phyloP scores from a whole-genome alignment of 2,329 filamentous ascomycete genomes.

The Purpureocillium takamizusanense region DNA sequence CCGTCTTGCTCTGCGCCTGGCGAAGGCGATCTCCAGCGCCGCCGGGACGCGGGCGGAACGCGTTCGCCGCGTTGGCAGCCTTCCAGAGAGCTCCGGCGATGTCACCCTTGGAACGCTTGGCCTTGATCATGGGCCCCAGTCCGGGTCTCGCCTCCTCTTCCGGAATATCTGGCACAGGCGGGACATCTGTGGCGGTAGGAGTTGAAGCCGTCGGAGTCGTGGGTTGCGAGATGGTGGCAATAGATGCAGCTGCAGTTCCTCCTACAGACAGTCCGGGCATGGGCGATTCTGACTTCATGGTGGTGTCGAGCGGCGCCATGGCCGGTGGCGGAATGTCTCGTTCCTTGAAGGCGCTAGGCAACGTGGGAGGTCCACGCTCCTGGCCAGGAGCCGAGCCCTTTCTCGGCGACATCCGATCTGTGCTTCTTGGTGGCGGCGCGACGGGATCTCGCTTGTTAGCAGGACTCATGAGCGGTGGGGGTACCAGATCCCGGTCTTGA shows the following conservation, averaged over 20 bases:
- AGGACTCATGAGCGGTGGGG: slow-evolving; percentile 48
- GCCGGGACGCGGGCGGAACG: slow-evolving; percentile 80
- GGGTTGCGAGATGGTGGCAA: slow-evolving; percentile 11
- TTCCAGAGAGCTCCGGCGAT: slow-evolving; percentile 71
- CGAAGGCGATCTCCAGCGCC: slow-evolving; percentile 75
- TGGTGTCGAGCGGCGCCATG: slow-evolving; percentile 4
- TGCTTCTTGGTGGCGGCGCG: slow-evolving; percentile 41
- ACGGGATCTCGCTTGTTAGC: slow-evolving; percentile 33
- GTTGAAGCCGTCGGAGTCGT: slow-evolving; percentile 18
- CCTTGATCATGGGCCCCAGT: slow-evolving; percentile 83
- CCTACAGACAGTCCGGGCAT: slow-evolving; percentile 4
- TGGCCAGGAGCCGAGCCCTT: slow-evolving; percentile 29
- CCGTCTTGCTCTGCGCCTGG: slow-evolving; percentile 47
- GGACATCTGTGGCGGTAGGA: slow-evolving; percentile 11
- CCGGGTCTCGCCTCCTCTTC: slow-evolving; percentile 54
- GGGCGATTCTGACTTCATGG: slow-evolving; percentile 4
- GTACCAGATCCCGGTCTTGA: slow-evolving; percentile 46
- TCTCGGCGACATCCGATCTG: slow-evolving; percentile 36
- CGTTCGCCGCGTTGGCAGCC: slow-evolving; percentile 45
- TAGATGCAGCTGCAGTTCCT: slow-evolving; percentile 9
- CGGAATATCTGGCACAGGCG: not conserved
- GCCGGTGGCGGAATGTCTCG: slow-evolving; percentile 13
- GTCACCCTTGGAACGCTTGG: slow-evolving; percentile 63
- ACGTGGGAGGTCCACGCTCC: slow-evolving; percentile 8
- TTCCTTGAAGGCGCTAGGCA: slow-evolving; percentile 23